Conservation (phyloP, 83 land plant species). For the Picea abies region DNA sequence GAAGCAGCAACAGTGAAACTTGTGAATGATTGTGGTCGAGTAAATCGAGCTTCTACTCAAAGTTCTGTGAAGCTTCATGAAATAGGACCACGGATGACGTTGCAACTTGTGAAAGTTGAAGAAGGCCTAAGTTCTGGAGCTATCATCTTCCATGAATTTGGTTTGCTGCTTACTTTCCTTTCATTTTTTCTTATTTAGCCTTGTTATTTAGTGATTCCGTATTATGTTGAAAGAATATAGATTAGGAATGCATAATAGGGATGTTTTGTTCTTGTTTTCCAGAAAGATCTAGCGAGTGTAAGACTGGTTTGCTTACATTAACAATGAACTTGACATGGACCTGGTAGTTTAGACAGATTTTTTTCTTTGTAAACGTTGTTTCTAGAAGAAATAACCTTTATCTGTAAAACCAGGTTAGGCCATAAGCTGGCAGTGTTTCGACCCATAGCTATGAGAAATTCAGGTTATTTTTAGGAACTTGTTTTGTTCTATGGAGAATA, state of each 20-base stretch:
- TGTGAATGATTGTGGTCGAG: constrained; percentile 70
- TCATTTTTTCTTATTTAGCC: neutral
- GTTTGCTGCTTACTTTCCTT: constrained; percentile 32
- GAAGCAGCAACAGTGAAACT: constrained; percentile 89
- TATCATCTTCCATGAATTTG: constrained; percentile 88
- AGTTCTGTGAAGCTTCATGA: constrained; percentile 97
- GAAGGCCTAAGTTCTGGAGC: constrained; percentile 95
- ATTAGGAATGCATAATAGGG: neutral
- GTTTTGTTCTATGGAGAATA: neutral
- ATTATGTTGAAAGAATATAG: too few relatives aligned
- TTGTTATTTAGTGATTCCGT: too few relatives aligned
- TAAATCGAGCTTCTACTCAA: constrained; percentile 85
- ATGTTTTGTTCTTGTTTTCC: neutral
- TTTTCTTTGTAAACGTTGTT: neutral
- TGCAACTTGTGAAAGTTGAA: constrained; percentile 90
- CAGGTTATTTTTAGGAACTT: neutral
- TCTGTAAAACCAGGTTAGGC: too few relatives aligned
- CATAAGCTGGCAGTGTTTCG: neutral
- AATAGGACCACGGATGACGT: constrained; percentile 96
- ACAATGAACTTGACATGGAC: neutral
- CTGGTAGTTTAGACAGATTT: neutral
- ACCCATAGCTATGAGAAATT: neutral
- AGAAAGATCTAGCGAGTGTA: neutral
- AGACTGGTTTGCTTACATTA: neutral
- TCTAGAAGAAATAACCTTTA: neutral